Percentiles rank a stretch among this genome's conserved stretches.
Conservation (phyloP, 345 rosid genomes). For the Euphorbia pulcherrima region DNA sequence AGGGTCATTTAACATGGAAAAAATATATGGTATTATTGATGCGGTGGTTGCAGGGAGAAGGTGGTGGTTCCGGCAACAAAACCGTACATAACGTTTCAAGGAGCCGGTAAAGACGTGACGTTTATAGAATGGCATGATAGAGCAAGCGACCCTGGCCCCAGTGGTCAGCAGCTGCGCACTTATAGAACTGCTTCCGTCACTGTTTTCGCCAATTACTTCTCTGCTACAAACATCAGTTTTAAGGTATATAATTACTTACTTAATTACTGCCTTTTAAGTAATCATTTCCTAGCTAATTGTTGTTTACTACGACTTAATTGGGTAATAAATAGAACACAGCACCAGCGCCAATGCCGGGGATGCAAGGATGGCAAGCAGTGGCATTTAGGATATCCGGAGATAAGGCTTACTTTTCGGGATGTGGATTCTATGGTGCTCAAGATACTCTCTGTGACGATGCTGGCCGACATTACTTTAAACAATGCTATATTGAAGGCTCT, state of each 20-base stretch:
- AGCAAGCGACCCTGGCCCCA: conserved; percentile 77
- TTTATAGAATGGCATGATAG: conserved; percentile 96
- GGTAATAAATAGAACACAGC: conserved; percentile 82
- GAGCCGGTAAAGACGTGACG: conserved; percentile 75
- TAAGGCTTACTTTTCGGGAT: conserved; percentile 81
- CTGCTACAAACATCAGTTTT: conserved; percentile 87
- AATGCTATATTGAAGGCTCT: conserved; percentile 88
- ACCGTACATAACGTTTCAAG: conserved; percentile 82
- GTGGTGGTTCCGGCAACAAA: conserved; percentile 79
- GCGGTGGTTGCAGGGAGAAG: conserved; percentile 63
- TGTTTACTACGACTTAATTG: too few species aligned
- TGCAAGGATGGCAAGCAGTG: conserved; percentile 94
- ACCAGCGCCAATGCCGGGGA: conserved; percentile 89
- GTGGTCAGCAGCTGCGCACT: conserved; percentile 84
- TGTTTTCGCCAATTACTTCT: conserved; percentile 73
- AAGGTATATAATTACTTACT: too few species aligned
- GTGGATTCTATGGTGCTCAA: conserved; percentile 93
- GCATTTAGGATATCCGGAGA: conserved; percentile 91
- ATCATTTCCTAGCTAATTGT: too few species aligned
- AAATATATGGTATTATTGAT: too few species aligned
- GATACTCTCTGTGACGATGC: conserved; percentile 94
- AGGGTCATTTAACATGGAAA: too few species aligned
- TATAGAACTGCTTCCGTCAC: conserved; percentile 93
- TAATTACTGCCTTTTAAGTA: too few species aligned
- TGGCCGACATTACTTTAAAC: conserved; percentile 87